phyloP scores from a whole-genome alignment of 495 filamentous ascomycete genomes.

The Wilcoxina mikolae region DNA sequence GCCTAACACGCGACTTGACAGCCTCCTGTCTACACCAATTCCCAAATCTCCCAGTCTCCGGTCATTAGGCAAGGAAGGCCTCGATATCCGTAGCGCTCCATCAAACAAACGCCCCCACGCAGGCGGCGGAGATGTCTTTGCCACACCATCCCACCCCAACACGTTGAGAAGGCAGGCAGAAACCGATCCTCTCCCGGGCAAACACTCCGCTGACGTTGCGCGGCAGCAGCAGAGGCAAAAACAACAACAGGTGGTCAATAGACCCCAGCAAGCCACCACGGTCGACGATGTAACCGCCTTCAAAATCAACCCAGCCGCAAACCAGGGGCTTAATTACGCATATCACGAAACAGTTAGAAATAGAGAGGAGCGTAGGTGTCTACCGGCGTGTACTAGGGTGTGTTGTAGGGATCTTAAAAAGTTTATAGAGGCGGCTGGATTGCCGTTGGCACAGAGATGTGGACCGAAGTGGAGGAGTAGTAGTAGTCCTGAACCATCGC shows the following conservation, averaged over 20 bases:
- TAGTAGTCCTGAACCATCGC: background rate
- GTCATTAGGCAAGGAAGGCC: constrained; percentile 9
- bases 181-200: background rate
- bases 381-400: constrained; percentile 61
- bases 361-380: constrained; percentile 54
- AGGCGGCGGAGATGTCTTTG: constrained; percentile 2
- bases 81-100: constrained; percentile 13
- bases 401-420: constrained; percentile 20
- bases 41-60: constrained; percentile 17
- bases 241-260: constrained; percentile 14
- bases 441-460: constrained; percentile 10
- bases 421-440: constrained; percentile 22
- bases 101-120: constrained; percentile 3
- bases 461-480: constrained; percentile 25
- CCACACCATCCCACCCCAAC: background rate
- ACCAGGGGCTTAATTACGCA: constrained; percentile 58
- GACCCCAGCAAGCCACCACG: background rate
- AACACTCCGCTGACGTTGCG: background rate
- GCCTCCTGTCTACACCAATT: constrained; percentile 15
- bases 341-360: constrained; percentile 62
- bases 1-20: constrained; percentile 13
- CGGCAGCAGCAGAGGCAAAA: constrained; percentile 8
- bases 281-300: constrained; percentile 41
- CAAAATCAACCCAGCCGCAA: constrained; percentile 63
- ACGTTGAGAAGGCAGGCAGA: background rate